Percentiles rank a stretch among this genome's conserved stretches.
Conservation (phyloP, 495 filamentous ascomycete genomes). For the Hypoxylon lienhwacheense region DNA sequence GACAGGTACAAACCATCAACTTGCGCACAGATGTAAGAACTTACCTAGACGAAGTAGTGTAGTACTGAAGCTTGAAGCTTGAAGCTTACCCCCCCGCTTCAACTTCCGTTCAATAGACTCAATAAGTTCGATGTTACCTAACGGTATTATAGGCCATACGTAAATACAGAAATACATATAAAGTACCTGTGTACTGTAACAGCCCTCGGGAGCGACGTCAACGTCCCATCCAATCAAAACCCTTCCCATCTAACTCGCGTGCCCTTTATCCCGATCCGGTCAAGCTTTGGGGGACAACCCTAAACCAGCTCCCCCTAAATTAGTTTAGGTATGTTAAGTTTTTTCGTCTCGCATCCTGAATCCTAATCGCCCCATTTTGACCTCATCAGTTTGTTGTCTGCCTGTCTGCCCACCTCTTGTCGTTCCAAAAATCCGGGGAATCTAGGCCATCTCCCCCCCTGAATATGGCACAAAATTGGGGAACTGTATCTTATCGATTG, state of each 20-base stretch:
- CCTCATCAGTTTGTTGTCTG: too few species aligned
- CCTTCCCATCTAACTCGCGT: conserved; percentile 21
- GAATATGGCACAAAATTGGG: conserved; percentile 33
- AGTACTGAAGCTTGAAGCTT: too few species aligned
- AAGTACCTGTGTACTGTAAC: not conserved
- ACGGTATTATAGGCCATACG: too few species aligned
- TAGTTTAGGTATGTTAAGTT: too few species aligned
- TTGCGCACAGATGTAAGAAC: too few species aligned
- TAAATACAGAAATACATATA: too few species aligned
- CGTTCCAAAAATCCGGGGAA: conserved; percentile 28
- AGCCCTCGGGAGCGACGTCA: not conserved
- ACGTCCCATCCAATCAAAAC: conserved; percentile 6
- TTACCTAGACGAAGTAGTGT: too few species aligned
- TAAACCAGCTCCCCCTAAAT: conserved; percentile 10
- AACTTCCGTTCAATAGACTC: too few species aligned
- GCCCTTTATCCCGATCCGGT: conserved; percentile 22
- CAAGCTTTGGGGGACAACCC: conserved; percentile 1
- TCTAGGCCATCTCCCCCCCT: conserved; percentile 21
- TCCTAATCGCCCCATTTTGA: conserved; percentile 21
- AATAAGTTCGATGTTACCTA: too few species aligned
- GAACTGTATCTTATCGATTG: conserved; percentile 20
- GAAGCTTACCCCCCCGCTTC: too few species aligned
- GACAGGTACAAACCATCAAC: too few species aligned
- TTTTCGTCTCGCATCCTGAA: conserved; percentile 26
- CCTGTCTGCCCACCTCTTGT: conserved; percentile 22